Percentiles rank a stretch among this genome's conserved stretches.
These are phyloP conservation scores for Daldinia decipiens DNA, from an alignment of 495 filamentous ascomycete genomes.

Conservation along the genomic window DNA sequence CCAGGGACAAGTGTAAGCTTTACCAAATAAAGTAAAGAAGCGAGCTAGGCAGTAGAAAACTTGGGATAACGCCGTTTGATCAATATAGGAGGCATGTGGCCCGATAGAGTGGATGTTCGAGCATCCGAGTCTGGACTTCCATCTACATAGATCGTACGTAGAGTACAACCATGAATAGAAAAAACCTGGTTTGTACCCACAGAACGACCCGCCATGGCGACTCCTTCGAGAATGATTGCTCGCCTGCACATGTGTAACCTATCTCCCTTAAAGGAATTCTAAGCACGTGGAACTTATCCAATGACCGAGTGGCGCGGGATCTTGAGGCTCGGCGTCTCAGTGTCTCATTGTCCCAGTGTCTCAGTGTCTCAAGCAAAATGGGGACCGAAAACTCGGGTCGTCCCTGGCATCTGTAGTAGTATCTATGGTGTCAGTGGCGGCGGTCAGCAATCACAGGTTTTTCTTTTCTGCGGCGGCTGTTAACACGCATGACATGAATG, in stretches of 20 bases:
- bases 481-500: slow-evolving; percentile 12
- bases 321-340: slow-evolving; percentile 23
- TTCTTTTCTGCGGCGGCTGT: slow-evolving; percentile 13
- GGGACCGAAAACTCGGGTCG: slow-evolving; percentile 34
- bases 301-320: slow-evolving; percentile 24
- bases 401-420: slow-evolving; percentile 14
- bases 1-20: slow-evolving; percentile 50
- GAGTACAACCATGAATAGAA: slow-evolving; percentile 22
- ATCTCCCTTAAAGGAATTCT: slow-evolving; percentile 4
- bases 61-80: slow-evolving; percentile 4
- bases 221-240: slow-evolving; percentile 23
- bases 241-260: slow-evolving; percentile 15
- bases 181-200: slow-evolving; percentile 19
- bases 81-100: slow-evolving; percentile 19
- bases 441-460: slow-evolving; percentile 15
- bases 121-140: slow-evolving; percentile 9
- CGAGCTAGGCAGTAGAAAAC: background rate
- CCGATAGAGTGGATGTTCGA: background rate
- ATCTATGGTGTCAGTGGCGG: slow-evolving; percentile 14
- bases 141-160: slow-evolving; percentile 26
- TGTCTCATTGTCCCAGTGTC: too few species aligned
- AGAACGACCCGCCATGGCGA: slow-evolving; percentile 22
- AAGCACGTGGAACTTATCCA: slow-evolving; percentile 27
- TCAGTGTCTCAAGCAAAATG: background rate
- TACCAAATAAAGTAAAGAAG: slow-evolving; percentile 16